Evolutionary conservation across 2,329 filamentous ascomycete species (phyloP).

Genomic region (Elsinoe batatas): DNA sequence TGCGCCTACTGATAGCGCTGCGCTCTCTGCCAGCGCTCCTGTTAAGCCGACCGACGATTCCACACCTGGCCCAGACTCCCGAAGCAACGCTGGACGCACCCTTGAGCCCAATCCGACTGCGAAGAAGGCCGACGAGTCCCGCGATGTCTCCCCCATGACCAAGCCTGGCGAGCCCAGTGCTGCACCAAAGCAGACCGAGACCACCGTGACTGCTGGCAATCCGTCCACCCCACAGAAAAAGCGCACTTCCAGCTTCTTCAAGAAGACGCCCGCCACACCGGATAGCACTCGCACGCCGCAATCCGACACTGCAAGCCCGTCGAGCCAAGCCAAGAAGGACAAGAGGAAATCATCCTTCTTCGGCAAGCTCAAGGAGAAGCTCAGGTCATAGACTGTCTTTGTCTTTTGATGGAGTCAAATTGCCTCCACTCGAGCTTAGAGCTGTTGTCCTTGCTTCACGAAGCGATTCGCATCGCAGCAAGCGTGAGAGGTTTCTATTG

Average conservation of each 20-base stretch:
- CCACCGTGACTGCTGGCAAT: conserved; percentile 21
- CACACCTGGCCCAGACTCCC: conserved; percentile 16
- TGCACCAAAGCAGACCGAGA: conserved; percentile 18
- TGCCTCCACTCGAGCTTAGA: not conserved
- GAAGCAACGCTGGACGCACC: conserved; percentile 11
- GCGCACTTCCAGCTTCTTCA: conserved; percentile 14
- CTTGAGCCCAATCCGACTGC: conserved; percentile 13
- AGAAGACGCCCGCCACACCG: conserved; percentile 14
- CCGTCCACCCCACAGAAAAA: conserved; percentile 15
- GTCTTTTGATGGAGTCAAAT: not conserved
- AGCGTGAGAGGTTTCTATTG: not conserved
- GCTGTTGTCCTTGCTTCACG: not conserved
- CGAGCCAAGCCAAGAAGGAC: conserved; percentile 29
- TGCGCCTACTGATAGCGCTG: conserved; percentile 32
- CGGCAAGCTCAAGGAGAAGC: conserved; percentile 41
- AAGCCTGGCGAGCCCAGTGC: conserved; percentile 17
- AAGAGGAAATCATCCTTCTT: conserved; percentile 40
- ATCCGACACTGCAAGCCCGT: conserved; percentile 22
- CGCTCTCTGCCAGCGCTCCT: conserved; percentile 28
- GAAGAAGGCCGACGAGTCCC: conserved; percentile 23
- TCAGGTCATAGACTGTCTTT: conserved; percentile 23
- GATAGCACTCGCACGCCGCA: conserved; percentile 10
- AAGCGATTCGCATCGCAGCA: not conserved
- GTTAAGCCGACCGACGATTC: conserved; percentile 18
- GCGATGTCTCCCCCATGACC: conserved; percentile 35